Evolutionary conservation across 148 eudicot species (phyloP).

Genomic region (Dysphania ambrosioides): DNA sequence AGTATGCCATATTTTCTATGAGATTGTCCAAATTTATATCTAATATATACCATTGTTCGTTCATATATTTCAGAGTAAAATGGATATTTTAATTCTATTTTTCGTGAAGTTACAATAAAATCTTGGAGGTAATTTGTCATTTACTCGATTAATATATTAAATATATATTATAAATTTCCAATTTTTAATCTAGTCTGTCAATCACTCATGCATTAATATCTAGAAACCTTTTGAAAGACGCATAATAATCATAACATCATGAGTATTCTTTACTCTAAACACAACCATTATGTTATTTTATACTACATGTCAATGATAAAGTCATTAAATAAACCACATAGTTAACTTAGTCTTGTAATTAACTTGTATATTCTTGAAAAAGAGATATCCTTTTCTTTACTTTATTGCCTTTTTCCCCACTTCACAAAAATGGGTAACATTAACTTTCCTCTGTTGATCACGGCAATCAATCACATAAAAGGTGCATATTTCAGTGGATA

Average conservation of each 20-base stretch:
- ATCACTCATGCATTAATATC: neutral
- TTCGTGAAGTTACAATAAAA: too few species aligned
- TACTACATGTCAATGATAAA: neutral
- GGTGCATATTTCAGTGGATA: too few species aligned
- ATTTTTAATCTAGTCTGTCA: neutral
- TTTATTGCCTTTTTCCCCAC: neutral
- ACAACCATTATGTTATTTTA: neutral
- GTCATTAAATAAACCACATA: neutral
- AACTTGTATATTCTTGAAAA: neutral
- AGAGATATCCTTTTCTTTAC: neutral
- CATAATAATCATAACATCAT: conserved; percentile 8
- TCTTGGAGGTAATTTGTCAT: too few species aligned
- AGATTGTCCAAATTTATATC: too few species aligned
- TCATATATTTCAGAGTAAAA: too few species aligned
- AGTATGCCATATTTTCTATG: neutral
- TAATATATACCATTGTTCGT: too few species aligned
- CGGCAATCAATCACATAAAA: neutral
- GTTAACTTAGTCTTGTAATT: neutral
- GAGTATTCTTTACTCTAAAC: neutral
- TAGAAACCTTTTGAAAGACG: neutral
- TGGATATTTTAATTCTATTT: too few species aligned
- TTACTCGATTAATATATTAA: too few species aligned
- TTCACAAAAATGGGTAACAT: neutral
- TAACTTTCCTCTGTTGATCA: neutral
- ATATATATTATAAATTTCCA: too few species aligned